A percentile compares a stretch with the other conserved stretches of the same genome.
phyloP scores from a whole-genome alignment of 345 rosid species.

The Gossypium australe region DNA sequence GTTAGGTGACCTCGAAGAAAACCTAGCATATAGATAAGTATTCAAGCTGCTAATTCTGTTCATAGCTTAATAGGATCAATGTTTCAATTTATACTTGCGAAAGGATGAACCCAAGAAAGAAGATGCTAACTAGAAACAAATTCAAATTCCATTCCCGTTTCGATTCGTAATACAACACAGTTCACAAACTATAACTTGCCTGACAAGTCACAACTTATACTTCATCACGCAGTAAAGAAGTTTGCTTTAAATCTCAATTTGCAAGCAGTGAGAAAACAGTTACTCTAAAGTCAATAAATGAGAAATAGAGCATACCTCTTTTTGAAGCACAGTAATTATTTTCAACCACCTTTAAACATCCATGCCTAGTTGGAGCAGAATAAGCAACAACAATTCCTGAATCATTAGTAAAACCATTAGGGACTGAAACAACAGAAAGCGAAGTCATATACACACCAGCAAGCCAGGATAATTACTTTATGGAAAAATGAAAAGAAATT shows the following conservation, averaged over 20 bases:
- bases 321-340: constrained; percentile 89
- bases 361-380: constrained; percentile 75
- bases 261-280: neutral
- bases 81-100: neutral
- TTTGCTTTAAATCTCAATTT: neutral
- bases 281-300: neutral
- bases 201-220: neutral
- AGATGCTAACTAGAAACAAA: constrained; percentile 1
- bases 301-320: constrained; percentile 47
- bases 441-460: neutral
- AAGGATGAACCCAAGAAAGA: neutral
- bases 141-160: neutral
- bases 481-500: neutral
- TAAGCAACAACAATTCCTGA: constrained; percentile 73
- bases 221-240: neutral
- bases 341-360: constrained; percentile 81
- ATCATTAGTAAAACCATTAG: constrained; percentile 20
- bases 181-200: neutral
- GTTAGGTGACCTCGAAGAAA: neutral
- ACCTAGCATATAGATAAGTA: neutral
- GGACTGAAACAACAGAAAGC: constrained; percentile 14
- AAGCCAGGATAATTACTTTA: neutral
- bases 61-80: neutral
- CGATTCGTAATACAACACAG: neutral
- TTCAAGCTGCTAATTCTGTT: neutral